Base-by-base conservation (phyloP, 2,329 filamentous ascomycete species). In the Claviceps humidiphila region DNA sequence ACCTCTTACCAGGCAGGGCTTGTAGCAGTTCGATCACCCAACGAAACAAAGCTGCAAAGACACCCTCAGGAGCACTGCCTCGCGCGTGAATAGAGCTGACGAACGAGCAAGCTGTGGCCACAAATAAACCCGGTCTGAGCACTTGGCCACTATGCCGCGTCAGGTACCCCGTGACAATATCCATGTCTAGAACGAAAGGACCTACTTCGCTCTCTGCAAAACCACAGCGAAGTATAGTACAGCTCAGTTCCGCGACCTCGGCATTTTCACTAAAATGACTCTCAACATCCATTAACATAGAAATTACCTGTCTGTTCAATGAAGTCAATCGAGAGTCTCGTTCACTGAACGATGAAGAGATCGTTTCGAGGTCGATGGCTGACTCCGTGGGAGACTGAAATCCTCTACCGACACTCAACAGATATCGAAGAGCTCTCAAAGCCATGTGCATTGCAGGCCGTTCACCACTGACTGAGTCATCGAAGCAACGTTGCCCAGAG, bases 161-260 rank as follows among this genome's bases (percentile, higher is more conserved):
- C 47, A 93, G 73, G 62, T 86, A 85, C 43, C 80, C 73, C 11
- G 82, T 78, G n/a, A 87, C 79, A 56, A 81, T 74, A 0, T 75
- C 69, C 0, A 84, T 74, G 2, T 83, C 76, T 55, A 94, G 80
- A 8, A 90, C 86, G 59, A 93, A 91, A 1, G 87, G 85, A 0
- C 87, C 87, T 3, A 84, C 79, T 26, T 81, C 77, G 0, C 74
- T 77, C 64, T 94, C 88, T 1, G 82, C 82, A 60, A 90, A 90
- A 0, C 88, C 88, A 20, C 81, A 78, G 42, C 82, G 80, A 49
- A 91, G 74, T 47, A 90, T 78, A 53, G 74, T 75, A 66, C 87
- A 93, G 38, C 84, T 80, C 4, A 80, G 74, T 60, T 90, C 86
- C 22, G 85, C 75, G 11, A 88, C 76, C 58, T 90, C 87, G 22